Base-by-base conservation (phyloP, 2,329 filamentous ascomycete genomes). In the Fusarium beomiforme region DNA sequence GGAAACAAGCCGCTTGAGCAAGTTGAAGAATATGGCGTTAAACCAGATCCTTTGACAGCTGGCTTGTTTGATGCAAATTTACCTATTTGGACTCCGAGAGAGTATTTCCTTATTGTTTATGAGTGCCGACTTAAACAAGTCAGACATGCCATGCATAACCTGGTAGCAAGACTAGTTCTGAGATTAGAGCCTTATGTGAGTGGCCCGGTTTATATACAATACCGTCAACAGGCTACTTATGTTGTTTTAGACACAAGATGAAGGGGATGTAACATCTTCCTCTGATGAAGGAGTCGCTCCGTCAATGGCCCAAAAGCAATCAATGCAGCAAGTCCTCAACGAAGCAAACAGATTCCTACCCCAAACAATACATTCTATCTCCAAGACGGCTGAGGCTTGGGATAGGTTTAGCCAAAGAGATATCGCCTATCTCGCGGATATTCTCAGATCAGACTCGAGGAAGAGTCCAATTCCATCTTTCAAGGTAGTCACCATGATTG, bases 141-240 rank as follows among this genome's bases (percentile, higher is more conserved):
- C 1, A 60, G 47, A 3, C 44, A 64, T 16, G 46, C 60, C n/a
- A 41, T 61, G 12, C 39, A 53, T 0, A 64, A 60, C 14, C 17
- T 60, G 4, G 14, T 64, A 2, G 34, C 37, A 0, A 60, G 31
- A 3, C 6, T 60, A 0, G 4, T 41, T 2, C 8, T 53, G 1
- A 64, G 42, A 1, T 8, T 62, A 3, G 34, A 62, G 3, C 55
- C 37, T 12, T 36, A 63, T 26, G 44, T 59, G 26, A 44, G 55
- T 13, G 11, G 1, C 14, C 1, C 5, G 1, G 1, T 2, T 2
- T 1, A 2, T 8, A 3, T 8, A 8, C 1, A 8, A 2, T 8
- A 13, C 0, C 1, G 17, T 14, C 2, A 6, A 17, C n/a, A 3
- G 10, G 7, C 2, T 23, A 9, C 34, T 33, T 21, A 43, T 14